Evolutionary conservation across 176 grass and related monocot genomes (phyloP), one percentile per base, ranked within the genome.

Genomic region (Cenchrus americanus): DNA sequence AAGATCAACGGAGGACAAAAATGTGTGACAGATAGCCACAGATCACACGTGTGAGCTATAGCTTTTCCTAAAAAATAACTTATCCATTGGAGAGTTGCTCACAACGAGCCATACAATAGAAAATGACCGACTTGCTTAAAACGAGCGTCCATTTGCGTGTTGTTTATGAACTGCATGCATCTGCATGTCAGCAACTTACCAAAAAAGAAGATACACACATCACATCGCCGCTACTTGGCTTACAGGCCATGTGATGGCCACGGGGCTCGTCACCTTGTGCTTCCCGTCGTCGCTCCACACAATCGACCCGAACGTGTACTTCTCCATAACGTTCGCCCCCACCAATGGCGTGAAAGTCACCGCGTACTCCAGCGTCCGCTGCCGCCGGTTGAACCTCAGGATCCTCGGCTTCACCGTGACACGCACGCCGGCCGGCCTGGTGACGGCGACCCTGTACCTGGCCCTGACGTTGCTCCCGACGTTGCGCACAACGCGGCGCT

Each of bases 401-500:
- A 63, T 78, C 58, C 69, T 60, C 19, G 92, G 88, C 14, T 52
- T 49, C 73, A 91, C 83, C 27, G 40, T 81, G 41, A 88, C 85
- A 23, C 69, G 73, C 18, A 88, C 73, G 18, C 88, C 79, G 7
- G 27, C 40, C n/a, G 84, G 91, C 27, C 32, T 54, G 13, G 26
- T 60, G 14, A 90, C 7, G 41, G 22, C 22, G 3, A 50, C 83
- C 17, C 62, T 69, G 49, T 91, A 94, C 63, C 32, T 77, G 9
- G 82, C 79, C 3, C 66, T 30, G 7, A 63, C 74, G 6, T 74
- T 57, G 30, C 22, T 67, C 19, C 92, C 92, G 13, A 90, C 86
- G 52, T 94, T 91, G 24, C 74, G 75, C 41, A 94, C 88, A 7
- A 23, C 62, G 85, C 88, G 87, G 10, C 37, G 76, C 52, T 86